phyloP scores from a whole-genome alignment of 176 grass and related monocot genomes.

The Cocos nucifera region DNA sequence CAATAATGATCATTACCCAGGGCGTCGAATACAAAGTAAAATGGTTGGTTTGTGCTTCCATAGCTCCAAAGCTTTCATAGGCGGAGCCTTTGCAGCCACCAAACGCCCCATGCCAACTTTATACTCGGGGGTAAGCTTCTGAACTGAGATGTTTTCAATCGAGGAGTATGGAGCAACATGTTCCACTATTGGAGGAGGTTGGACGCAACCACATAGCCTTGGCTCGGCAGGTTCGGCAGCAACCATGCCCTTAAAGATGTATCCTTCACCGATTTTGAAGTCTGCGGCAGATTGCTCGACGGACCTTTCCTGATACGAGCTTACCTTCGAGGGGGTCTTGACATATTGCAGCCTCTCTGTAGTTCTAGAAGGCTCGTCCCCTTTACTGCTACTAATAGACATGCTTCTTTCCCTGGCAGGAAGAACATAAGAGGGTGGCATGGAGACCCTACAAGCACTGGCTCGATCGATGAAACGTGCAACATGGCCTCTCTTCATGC shows the following conservation, averaged over 20 bases:
- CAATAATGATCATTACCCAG: not conserved
- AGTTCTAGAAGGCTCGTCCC: not conserved
- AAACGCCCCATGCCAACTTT: not conserved
- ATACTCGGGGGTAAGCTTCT: conserved; percentile 1
- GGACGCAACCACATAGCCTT: conserved; percentile 1
- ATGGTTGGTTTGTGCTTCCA: not conserved
- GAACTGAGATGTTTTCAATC: conserved; percentile 1
- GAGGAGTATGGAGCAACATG: not conserved
- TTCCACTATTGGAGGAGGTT: not conserved
- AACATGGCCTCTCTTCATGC: conserved; percentile 3
- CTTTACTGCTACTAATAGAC: not conserved
- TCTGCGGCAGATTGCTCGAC: not conserved
- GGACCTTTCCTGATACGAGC: not conserved
- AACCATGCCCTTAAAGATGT: not conserved
- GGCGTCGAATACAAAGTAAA: not conserved
- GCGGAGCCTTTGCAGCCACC: not conserved
- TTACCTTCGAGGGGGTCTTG: not conserved
- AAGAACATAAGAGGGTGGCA: not conserved
- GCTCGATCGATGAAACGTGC: not conserved
- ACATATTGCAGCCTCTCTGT: not conserved
- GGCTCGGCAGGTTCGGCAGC: not conserved
- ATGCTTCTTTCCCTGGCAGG: not conserved
- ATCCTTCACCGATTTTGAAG: not conserved
- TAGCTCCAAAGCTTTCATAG: not conserved
- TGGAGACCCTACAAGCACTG: not conserved